Evolutionary conservation across 306 rosid genomes (phyloP), one percentile per base, ranked within the genome.

Genomic region (Castanea sativa): DNA sequence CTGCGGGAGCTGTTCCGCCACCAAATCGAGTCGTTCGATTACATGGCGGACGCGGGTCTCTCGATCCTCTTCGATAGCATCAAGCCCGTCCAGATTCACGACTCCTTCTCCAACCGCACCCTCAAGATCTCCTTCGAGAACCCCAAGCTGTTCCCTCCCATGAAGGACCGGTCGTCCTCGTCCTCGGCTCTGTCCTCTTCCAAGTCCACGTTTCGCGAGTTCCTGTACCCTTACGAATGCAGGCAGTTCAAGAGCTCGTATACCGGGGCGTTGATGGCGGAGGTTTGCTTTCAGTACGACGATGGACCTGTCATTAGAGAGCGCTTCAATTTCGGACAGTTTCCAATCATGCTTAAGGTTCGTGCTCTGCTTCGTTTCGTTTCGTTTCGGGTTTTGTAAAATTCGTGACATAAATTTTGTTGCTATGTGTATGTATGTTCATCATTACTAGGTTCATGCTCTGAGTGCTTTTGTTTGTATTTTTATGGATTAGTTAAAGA

Each of bases 331-430:
- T 88, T 95, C 64, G 98, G 98, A 72, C 88, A 82, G 76, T 69
- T 95, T 70, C 99, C 99, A 27, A 89, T 95, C 71, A 92, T 95
- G 99, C 82, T 95, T 1, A 84, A 87, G 98, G 99, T 95, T 73
- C 32, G 84, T 70, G 18, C 27, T 56, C 19, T 83, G 5, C 27
- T 59, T 38, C 20, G 53, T 6, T 81, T 33, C 27, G 19, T 63
- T 57, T 53, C 59, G 56, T 49, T 55, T 74, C 1, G 15, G 69
- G 41, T 29, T 30, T 63, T 35, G 45, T 63, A 5, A 63, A 15
- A 2, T 30, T 78, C 69, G 15, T 67, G 45, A 38, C 45, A 2
- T 8, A 2, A 2, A 6, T 2, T 69, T 21, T 53, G 15, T 21
- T 33, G 45, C 45, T 8, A 8, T 38, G 11, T 38, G 45, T 38